phyloP scores from a whole-genome alignment of 2,329 filamentous ascomycete genomes.

The Sclerotiophoma versabilis region DNA sequence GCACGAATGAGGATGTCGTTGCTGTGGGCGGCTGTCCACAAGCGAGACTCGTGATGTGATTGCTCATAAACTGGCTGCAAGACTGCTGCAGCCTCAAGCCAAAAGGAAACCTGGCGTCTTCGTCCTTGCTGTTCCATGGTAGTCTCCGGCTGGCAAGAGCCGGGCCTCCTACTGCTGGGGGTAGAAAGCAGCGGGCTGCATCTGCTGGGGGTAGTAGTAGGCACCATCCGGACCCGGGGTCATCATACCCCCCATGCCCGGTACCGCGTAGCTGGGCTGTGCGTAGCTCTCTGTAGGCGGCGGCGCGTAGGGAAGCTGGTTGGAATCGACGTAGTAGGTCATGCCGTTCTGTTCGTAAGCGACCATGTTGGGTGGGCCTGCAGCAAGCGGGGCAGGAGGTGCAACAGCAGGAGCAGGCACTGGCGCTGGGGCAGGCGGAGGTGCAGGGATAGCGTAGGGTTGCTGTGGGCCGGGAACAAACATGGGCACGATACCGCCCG shows the following conservation, averaged over 20 bases:
- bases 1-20: too few relatives aligned
- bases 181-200: conserved; percentile 66
- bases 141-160: background rate
- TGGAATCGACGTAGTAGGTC: conserved; percentile 90
- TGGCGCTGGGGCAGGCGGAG: conserved; percentile 25
- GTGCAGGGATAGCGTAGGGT: conserved; percentile 52
- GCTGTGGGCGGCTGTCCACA: background rate
- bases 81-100: background rate
- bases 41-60: background rate
- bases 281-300: conserved; percentile 55
- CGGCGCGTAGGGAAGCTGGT: conserved; percentile 64
- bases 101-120: background rate
- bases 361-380: conserved; percentile 61
- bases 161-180: conserved; percentile 32
- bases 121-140: background rate
- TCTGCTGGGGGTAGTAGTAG: conserved; percentile 66
- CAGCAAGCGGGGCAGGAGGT: conserved; percentile 41
- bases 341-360: conserved; percentile 95
- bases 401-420: conserved; percentile 43
- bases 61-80: background rate
- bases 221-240: conserved; percentile 64
- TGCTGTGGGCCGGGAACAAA: conserved; percentile 66
- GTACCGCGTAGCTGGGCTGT: conserved; percentile 60
- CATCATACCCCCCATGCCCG: conserved; percentile 81
- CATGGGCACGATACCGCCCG: conserved; percentile 58